A percentile compares a stretch with the other conserved stretches of the same genome.
Conservation (phyloP, 306 rosid species). For the Dalbergia cochinchinensis region DNA sequence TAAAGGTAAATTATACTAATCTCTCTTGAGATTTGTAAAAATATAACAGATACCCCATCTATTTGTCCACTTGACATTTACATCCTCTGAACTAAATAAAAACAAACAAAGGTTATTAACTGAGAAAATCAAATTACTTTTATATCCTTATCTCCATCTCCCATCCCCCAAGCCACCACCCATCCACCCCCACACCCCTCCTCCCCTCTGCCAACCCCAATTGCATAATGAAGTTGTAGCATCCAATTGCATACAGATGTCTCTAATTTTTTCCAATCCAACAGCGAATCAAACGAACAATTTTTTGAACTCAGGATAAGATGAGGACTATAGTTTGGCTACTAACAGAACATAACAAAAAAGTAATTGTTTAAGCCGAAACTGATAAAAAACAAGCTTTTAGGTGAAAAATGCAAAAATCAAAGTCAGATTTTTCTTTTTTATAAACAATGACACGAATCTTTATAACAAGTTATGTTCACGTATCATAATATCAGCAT, state of each 20-base stretch:
- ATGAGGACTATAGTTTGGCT: conserved; percentile 2
- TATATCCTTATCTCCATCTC: too few relatives aligned
- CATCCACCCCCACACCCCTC: too few relatives aligned
- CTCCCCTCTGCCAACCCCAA: too few relatives aligned
- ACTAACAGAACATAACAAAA: neutral
- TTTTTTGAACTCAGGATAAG: neutral
- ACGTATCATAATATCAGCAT: conserved; percentile 20
- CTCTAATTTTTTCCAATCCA: conserved; percentile 24
- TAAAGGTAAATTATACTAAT: too few relatives aligned
- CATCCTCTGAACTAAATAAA: too few relatives aligned
- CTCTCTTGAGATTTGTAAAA: too few relatives aligned
- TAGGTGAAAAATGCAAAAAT: conserved; percentile 30
- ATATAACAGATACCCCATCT: too few relatives aligned
- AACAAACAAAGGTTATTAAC: too few relatives aligned
- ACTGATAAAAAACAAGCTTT: conserved; percentile 2
- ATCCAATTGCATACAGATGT: conserved; percentile 2
- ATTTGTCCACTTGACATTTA: too few relatives aligned
- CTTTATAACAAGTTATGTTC: neutral
- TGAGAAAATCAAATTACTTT: too few relatives aligned
- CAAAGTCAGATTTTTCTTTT: neutral
- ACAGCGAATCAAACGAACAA: conserved; percentile 25
- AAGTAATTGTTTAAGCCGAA: conserved; percentile 12
- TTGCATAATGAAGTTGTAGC: neutral
- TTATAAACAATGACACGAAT: conserved; percentile 31
- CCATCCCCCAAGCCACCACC: too few relatives aligned